Conservation (phyloP, 805 yeast species). For the Pichia sporocuriosa region DNA sequence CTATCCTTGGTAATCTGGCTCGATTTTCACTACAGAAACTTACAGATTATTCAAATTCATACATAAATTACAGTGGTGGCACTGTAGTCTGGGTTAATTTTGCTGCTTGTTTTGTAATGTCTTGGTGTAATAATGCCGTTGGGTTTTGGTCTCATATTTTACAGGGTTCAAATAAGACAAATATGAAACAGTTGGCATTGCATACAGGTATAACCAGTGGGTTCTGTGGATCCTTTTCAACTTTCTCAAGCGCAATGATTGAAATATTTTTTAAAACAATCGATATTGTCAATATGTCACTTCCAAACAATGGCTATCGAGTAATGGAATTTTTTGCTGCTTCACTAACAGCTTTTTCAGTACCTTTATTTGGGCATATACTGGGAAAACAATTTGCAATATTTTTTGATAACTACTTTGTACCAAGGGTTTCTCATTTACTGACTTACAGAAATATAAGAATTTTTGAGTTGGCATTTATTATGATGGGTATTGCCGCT, state of each 20-base stretch:
- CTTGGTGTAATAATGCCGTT: constrained; percentile 26
- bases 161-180: constrained; percentile 9
- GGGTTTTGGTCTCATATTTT: constrained; percentile 14
- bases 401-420: constrained; percentile 10
- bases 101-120: constrained; percentile 67
- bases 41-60: constrained; percentile 14
- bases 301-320: constrained; percentile 70
- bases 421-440: constrained; percentile 3
- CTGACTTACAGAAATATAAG: constrained; percentile 12
- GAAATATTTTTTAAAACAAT: constrained; percentile 48
- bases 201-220: constrained; percentile 68
- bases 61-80: constrained; percentile 15
- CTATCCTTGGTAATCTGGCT: constrained; percentile 15
- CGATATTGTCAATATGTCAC: constrained; percentile 27
- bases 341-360: constrained; percentile 47
- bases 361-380: constrained; percentile 53
- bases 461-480: constrained; percentile 13
- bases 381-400: constrained; percentile 47
- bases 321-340: constrained; percentile 70
- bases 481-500: constrained; percentile 23
- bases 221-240: constrained; percentile 75
- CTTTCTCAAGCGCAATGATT: constrained; percentile 61
- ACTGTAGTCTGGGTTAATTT: constrained; percentile 71
- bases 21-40: constrained; percentile 14
- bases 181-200: constrained; percentile 40